Evolutionary conservation across 441 rosid genomes (phyloP).

Genomic region (Flueggea neowawraea): DNA sequence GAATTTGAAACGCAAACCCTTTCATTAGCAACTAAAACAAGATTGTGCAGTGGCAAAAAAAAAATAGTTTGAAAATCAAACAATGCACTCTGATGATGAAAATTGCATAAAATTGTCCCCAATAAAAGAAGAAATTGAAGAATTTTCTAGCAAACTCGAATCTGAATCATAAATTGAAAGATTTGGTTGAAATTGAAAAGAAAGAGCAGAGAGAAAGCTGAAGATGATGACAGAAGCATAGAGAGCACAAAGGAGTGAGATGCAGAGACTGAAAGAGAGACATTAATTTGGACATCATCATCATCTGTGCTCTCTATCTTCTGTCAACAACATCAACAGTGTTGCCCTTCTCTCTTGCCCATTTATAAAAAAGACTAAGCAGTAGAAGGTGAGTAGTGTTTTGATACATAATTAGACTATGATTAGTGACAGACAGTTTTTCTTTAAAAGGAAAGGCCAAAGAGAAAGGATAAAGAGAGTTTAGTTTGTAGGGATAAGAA

Average conservation of each 20-base stretch:
- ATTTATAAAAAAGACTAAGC: neutral
- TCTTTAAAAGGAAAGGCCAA: slow-evolving; percentile 24
- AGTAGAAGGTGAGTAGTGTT: neutral
- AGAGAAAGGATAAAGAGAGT: neutral
- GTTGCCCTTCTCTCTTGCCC: slow-evolving; percentile 9
- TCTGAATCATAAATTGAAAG: too few species aligned
- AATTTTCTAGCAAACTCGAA: too few species aligned
- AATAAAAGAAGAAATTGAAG: too few species aligned
- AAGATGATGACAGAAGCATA: slow-evolving; percentile 87
- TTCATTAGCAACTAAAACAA: too few species aligned
- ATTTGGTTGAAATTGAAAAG: neutral
- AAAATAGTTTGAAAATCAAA: too few species aligned
- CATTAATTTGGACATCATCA: slow-evolving; percentile 44
- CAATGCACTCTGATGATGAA: too few species aligned
- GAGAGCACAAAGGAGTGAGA: slow-evolving; percentile 84
- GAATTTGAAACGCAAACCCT: too few species aligned
- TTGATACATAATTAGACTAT: neutral
- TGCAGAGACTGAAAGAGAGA: slow-evolving; percentile 21
- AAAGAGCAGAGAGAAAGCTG: slow-evolving; percentile 18
- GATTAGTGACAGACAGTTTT: neutral
- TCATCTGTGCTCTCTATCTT: slow-evolving; percentile 93
- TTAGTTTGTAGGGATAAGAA: neutral
- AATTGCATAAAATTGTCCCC: too few species aligned
- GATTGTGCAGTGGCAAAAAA: too few species aligned
- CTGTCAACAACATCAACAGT: slow-evolving; percentile 68